These are phyloP conservation scores for Penicillium arizonense DNA, from an alignment of 495 filamentous ascomycete genomes.

Conservation along the genomic window DNA sequence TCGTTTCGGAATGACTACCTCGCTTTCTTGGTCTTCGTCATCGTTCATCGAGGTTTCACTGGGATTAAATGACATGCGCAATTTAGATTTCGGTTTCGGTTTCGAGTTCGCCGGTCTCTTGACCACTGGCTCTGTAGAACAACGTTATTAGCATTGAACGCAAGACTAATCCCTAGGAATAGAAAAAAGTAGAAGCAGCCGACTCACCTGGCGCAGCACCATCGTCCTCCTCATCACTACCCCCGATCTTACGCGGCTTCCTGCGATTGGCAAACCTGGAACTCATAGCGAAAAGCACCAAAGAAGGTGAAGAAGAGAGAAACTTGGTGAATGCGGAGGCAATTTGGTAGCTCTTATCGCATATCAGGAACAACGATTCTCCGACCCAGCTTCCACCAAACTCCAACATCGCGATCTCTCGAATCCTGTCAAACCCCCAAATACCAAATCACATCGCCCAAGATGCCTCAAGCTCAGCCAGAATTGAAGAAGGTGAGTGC, in stretches of 20 bases:
- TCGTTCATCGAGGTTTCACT: constrained; percentile 55
- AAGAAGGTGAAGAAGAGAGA: not conserved
- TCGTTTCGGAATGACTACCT: constrained; percentile 68
- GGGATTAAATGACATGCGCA: constrained; percentile 73
- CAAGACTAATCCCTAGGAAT: not conserved
- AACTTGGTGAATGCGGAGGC: not conserved
- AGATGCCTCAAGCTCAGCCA: constrained; percentile 98
- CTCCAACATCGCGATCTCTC: constrained; percentile 19
- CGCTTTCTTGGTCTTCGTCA: constrained; percentile 53
- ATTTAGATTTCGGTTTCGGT: constrained; percentile 61
- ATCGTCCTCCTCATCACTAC: constrained; percentile 62
- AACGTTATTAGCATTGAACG: constrained; percentile 10
- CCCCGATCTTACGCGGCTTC: constrained; percentile 71
- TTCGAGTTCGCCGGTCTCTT: constrained; percentile 48
- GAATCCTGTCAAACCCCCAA: constrained; percentile 11
- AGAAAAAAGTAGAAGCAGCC: not conserved
- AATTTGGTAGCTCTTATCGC: constrained; percentile 26
- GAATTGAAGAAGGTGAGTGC: constrained; percentile 89
- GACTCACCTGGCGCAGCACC: constrained; percentile 32
- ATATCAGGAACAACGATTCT: constrained; percentile 33
- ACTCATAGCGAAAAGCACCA: constrained; percentile 60
- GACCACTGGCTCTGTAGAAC: constrained; percentile 34
- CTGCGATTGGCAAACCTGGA: constrained; percentile 65
- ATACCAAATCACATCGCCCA: constrained; percentile 34
- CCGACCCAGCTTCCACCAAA: constrained; percentile 32